phyloP scores from a whole-genome alignment of 225 moss, liverwort and hornwort genomes.

The Lunularia cruciata region DNA sequence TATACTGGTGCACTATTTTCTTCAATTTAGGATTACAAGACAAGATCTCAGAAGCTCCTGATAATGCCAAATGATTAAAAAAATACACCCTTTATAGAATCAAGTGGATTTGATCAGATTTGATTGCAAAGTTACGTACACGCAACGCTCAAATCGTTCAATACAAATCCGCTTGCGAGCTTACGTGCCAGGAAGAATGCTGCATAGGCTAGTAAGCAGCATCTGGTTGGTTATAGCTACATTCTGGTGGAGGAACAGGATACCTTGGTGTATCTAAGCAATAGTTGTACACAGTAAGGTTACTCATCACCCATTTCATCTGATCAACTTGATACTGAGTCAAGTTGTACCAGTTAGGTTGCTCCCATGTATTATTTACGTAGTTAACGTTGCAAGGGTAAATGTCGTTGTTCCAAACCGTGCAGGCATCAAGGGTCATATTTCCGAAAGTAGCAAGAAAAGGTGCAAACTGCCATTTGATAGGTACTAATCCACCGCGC shows the following conservation, averaged over 20 bases:
- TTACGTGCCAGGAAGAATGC: too few relatives aligned
- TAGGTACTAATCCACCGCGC: constrained; percentile 29
- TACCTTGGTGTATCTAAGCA: constrained; percentile 14
- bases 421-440: constrained; percentile 29
- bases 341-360: constrained; percentile 13
- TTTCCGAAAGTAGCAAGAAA: constrained; percentile 23
- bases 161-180: too few relatives aligned
- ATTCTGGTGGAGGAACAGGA: not conserved
- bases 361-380: constrained; percentile 32
- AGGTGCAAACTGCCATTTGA: constrained; percentile 33
- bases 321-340: not conserved
- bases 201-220: too few relatives aligned
- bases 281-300: constrained; percentile 42
- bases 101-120: too few relatives aligned
- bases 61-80: too few relatives aligned
- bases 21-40: too few relatives aligned
- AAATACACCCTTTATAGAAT: too few relatives aligned
- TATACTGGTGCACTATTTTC: too few relatives aligned
- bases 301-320: constrained; percentile 23
- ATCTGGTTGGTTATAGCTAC: constrained; percentile 9
- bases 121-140: too few relatives aligned
- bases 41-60: too few relatives aligned
- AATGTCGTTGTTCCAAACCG: not conserved
- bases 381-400: constrained; percentile 17
- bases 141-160: too few relatives aligned